Evolutionary conservation across 2,329 filamentous ascomycete genomes (phyloP).

Genomic region (Phyllosticta ampelicida): DNA sequence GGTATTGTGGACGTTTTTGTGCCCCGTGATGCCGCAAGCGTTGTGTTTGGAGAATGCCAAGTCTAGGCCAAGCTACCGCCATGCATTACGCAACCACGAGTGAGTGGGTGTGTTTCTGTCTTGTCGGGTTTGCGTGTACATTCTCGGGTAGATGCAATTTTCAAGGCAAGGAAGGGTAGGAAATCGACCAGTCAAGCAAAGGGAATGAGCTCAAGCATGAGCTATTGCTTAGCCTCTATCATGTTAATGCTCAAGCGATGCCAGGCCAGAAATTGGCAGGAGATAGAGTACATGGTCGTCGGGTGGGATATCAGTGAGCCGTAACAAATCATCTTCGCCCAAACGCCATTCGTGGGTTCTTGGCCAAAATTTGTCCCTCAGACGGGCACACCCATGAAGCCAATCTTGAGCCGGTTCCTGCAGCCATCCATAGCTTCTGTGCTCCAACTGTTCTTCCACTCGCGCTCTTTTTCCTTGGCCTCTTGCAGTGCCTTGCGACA

Average conservation of each 20-base stretch:
- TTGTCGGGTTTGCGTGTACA: background rate
- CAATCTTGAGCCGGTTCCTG: constrained; percentile 36
- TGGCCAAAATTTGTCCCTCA: constrained; percentile 14
- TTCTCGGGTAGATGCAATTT: background rate
- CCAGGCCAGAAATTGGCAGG: background rate
- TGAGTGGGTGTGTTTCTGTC: background rate
- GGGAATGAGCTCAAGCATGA: background rate
- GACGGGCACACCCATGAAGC: constrained; percentile 40
- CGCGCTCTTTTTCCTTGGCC: constrained; percentile 51
- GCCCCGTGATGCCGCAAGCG: background rate
- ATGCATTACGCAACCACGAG: background rate
- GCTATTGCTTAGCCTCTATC: background rate
- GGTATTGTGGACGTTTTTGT: background rate
- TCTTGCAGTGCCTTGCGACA: constrained; percentile 63
- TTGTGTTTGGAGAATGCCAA: background rate
- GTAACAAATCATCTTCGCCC: background rate
- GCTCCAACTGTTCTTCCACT: constrained; percentile 68
- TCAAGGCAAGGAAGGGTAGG: background rate
- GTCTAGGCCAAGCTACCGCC: background rate
- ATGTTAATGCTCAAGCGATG: background rate
- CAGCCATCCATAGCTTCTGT: constrained; percentile 50
- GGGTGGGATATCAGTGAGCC: background rate
- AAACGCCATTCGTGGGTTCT: background rate
- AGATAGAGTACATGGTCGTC: background rate
- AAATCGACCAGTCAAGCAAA: background rate